Evolutionary conservation across 495 filamentous ascomycete species (phyloP).

Genomic region (Podospora conica): DNA sequence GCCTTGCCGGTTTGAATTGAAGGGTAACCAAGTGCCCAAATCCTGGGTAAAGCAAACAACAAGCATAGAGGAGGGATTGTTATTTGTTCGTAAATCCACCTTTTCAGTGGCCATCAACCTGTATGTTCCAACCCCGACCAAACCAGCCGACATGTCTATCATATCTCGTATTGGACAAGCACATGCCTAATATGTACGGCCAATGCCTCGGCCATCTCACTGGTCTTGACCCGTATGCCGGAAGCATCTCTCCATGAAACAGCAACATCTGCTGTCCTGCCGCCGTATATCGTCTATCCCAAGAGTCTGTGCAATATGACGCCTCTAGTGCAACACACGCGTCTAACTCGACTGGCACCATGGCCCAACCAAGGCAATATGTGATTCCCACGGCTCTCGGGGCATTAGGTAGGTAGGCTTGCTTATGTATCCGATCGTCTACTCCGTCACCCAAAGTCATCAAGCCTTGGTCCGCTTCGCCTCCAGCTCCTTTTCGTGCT

Average conservation of each 20-base stretch:
- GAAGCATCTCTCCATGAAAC: not conserved
- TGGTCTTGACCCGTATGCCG: not conserved
- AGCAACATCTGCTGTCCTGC: not conserved
- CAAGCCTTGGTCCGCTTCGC: conserved; percentile 50
- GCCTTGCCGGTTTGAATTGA: not conserved
- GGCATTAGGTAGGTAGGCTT: not conserved
- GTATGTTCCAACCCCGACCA: not conserved
- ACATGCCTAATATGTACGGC: not conserved
- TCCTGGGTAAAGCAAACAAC: not conserved
- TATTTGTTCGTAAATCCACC: not conserved
- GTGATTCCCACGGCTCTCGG: not conserved
- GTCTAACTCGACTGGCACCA: not conserved
- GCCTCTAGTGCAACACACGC: not conserved
- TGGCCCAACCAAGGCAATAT: not conserved
- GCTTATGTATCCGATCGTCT: conserved; percentile 17
- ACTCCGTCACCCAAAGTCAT: not conserved
- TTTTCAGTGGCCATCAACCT: not conserved
- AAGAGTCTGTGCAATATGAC: not conserved
- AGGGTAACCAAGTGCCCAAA: not conserved
- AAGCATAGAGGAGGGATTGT: not conserved
- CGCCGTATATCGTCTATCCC: not conserved
- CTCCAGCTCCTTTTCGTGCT: conserved; percentile 79
- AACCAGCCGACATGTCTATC: not conserved
- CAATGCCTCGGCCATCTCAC: not conserved
- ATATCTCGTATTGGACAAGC: not conserved